Evolutionary conservation across 345 rosid species (phyloP).

Genomic region (Citrus hindsii): DNA sequence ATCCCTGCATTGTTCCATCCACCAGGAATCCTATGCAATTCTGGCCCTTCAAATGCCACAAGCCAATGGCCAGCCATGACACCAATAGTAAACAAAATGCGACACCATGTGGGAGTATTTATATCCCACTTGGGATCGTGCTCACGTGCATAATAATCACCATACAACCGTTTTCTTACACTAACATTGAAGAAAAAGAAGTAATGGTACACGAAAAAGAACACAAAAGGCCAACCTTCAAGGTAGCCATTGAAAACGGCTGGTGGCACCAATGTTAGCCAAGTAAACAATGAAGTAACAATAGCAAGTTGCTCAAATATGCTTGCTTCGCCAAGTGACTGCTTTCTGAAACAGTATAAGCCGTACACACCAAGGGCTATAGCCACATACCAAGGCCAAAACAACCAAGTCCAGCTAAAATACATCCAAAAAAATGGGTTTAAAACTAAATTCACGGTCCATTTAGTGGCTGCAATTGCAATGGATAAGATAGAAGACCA

Average conservation of each 20-base stretch:
- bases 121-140: conserved; percentile 88
- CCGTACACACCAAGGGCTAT: conserved; percentile 57
- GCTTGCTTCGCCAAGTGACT: conserved; percentile 58
- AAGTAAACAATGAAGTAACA: conserved; percentile 66
- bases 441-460: conserved; percentile 43
- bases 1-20: conserved; percentile 68
- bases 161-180: conserved; percentile 70
- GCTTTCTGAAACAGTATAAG: conserved; percentile 52
- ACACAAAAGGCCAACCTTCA: conserved; percentile 87
- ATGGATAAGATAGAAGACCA: conserved; percentile 49
- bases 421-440: conserved; percentile 90
- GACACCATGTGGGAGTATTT: conserved; percentile 48
- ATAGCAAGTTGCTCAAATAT: conserved; percentile 72
- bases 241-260: conserved; percentile 80
- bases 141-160: conserved; percentile 60
- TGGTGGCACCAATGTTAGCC: conserved; percentile 89
- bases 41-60: conserved; percentile 90
- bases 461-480: conserved; percentile 54
- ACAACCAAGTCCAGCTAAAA: conserved; percentile 90
- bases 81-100: conserved; percentile 56
- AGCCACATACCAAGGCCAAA: conserved; percentile 91
- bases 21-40: conserved; percentile 68
- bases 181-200: conserved; percentile 88
- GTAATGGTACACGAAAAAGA: conserved; percentile 83
- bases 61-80: conserved; percentile 72